phyloP scores from a whole-genome alignment of 1,284 basidiomycete genomes.

The Puccinia novopanici region DNA sequence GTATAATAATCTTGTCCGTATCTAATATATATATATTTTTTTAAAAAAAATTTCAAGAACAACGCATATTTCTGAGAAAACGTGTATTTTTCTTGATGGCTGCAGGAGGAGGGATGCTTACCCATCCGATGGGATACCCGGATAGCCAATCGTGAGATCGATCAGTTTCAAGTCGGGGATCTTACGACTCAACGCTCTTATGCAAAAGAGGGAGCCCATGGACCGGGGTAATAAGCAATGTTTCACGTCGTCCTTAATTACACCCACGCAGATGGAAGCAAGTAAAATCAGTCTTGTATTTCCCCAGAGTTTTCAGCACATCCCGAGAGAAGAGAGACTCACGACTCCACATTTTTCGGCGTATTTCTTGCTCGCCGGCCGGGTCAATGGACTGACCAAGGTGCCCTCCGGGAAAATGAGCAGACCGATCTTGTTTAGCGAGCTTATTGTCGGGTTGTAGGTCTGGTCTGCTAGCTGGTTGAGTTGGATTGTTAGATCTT shows the following conservation, averaged over 20 bases:
- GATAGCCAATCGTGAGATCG: slow-evolving; percentile 87
- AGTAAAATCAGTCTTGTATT: not conserved
- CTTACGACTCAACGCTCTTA: slow-evolving; percentile 76
- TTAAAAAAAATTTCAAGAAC: no score
- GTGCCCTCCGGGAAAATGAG: slow-evolving; percentile 92
- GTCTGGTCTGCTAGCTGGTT: slow-evolving; percentile 63
- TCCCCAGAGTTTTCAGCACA: no score
- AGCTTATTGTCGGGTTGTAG: slow-evolving; percentile 36
- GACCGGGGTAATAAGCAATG: slow-evolving; percentile 83
- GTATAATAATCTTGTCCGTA: slow-evolving; percentile 86
- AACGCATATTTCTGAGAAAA: not conserved
- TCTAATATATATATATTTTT: no score
- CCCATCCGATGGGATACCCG: slow-evolving; percentile 66
- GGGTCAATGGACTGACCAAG: slow-evolving; percentile 76
- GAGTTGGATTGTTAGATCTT: slow-evolving; percentile 67
- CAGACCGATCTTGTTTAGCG: slow-evolving; percentile 75
- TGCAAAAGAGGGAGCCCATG: slow-evolving; percentile 81
- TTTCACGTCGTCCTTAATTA: slow-evolving; percentile 70
- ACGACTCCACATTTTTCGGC: slow-evolving; percentile 79
- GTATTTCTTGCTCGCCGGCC: slow-evolving; percentile 78
- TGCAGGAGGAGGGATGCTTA: slow-evolving; percentile 55
- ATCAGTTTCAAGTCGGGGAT: slow-evolving; percentile 76
- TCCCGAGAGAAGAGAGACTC: slow-evolving; percentile 59
- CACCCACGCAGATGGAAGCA: slow-evolving; percentile 10
- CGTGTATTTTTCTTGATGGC: not conserved